phyloP scores from a whole-genome alignment of 805 yeast species.

The Millerozyma acaciae region DNA sequence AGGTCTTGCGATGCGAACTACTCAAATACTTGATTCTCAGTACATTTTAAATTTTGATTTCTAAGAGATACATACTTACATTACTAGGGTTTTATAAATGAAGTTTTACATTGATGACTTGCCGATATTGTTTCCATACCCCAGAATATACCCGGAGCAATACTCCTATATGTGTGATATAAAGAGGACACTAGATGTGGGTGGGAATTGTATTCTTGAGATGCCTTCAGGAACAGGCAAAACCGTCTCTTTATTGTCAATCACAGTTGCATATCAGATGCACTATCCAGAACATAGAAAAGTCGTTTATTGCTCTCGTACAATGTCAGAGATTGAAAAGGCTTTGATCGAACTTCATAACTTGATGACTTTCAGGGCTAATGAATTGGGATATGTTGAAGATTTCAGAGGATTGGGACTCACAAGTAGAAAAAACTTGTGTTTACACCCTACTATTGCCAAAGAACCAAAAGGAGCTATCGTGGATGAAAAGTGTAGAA shows the following conservation, averaged over 20 bases:
- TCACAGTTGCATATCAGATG: slow-evolving; percentile 94
- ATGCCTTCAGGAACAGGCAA: slow-evolving; percentile 99
- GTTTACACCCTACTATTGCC: slow-evolving; percentile 83
- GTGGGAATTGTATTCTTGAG: slow-evolving; percentile 93
- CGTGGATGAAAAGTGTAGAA: slow-evolving; percentile 94
- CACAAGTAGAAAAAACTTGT: slow-evolving; percentile 89
- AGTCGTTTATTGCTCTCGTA: slow-evolving; percentile 96
- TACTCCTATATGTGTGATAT: slow-evolving; percentile 97
- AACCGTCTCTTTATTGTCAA: slow-evolving; percentile 84
- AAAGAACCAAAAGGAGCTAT: slow-evolving; percentile 86
- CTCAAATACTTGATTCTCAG: no score
- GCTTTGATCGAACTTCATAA: slow-evolving; percentile 87
- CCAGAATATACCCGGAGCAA: slow-evolving; percentile 95
- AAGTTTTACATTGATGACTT: slow-evolving; percentile 93
- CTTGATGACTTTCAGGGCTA: slow-evolving; percentile 80
- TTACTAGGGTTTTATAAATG: no score
- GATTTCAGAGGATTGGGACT: slow-evolving; percentile 93
- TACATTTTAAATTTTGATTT: no score
- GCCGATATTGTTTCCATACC: slow-evolving; percentile 95
- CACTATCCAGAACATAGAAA: slow-evolving; percentile 91
- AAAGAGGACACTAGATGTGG: slow-evolving; percentile 88
- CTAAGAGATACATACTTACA: no score
- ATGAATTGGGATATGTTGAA: slow-evolving; percentile 81
- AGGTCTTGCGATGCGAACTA: no score
- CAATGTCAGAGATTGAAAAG: slow-evolving; percentile 98